Evolutionary conservation across 139 green algal species (phyloP), one percentile per base, ranked within the genome.

Genomic region (Chlorella sp.): DNA sequence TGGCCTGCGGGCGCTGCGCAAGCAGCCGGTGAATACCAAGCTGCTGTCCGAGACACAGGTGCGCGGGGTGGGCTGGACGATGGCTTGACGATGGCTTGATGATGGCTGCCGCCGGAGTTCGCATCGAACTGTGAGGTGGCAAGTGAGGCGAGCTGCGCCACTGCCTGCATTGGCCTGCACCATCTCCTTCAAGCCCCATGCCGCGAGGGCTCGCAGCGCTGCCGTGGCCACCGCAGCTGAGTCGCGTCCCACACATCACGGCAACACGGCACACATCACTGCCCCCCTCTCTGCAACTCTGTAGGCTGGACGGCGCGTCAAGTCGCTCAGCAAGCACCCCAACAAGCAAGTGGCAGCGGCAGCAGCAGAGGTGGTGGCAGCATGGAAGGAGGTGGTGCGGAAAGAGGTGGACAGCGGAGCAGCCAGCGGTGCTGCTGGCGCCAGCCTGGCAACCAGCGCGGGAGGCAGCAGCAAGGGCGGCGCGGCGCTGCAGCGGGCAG

Each of bases 221-320:
- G n/a, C n/a, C n/a, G n/a, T n/a, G n/a, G n/a, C n/a, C n/a, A n/a
- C n/a, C n/a, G n/a, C n/a, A n/a, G n/a, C n/a, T n/a, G n/a, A n/a
- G n/a, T n/a, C n/a, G n/a, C n/a, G n/a, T n/a, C n/a, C n/a, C n/a
- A n/a, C n/a, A n/a, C n/a, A n/a, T n/a, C n/a, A n/a, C n/a, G n/a
- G n/a, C n/a, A n/a, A n/a, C n/a, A n/a, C n/a, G n/a, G n/a, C n/a
- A n/a, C n/a, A n/a, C n/a, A n/a, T n/a, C n/a, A n/a, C n/a, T n/a
- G n/a, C n/a, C n/a, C n/a, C n/a, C n/a, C n/a, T n/a, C n/a, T n/a
- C n/a, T n/a, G n/a, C n/a, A n/a, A n/a, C n/a, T n/a, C n/a, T 21
- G 51, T 15, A 95, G 38, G 95, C 92, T 4, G 95, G 95, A 57
- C 97, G 97, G 75, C 89, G 86, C 21, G 34, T 98, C 11, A 91